A percentile compares a stretch with the other conserved stretches of the same genome.
phyloP scores from a whole-genome alignment of 2,329 filamentous ascomycete species.

The Epichloe sp. region DNA sequence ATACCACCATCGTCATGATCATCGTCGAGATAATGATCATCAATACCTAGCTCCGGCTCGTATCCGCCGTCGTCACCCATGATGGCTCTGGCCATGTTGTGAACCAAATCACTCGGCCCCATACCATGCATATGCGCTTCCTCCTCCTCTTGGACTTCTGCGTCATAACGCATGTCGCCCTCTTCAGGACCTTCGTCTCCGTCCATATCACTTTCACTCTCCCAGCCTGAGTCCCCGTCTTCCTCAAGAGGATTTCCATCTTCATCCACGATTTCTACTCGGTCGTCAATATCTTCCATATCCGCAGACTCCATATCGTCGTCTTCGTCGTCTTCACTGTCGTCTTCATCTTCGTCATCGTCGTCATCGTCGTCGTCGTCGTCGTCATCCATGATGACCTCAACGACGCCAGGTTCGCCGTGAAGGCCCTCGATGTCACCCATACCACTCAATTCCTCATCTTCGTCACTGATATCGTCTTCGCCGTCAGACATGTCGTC shows the following conservation, averaged over 20 bases:
- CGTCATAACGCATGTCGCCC: slow-evolving; percentile 42
- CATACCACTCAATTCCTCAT: slow-evolving; percentile 71
- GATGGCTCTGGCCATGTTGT: slow-evolving; percentile 43
- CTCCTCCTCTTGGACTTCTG: slow-evolving; percentile 40
- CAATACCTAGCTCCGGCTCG: slow-evolving; percentile 38
- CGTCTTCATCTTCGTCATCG: slow-evolving; percentile 44
- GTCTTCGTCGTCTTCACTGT: slow-evolving; percentile 43
- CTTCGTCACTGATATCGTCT: slow-evolving; percentile 80
- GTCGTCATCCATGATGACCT: slow-evolving; percentile 59
- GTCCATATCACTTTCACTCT: slow-evolving; percentile 45
- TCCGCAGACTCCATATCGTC: slow-evolving; percentile 31
- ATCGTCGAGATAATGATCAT: slow-evolving; percentile 41
- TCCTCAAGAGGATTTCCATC: slow-evolving; percentile 46
- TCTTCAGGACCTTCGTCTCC: slow-evolving; percentile 40
- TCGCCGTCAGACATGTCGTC: slow-evolving; percentile 73
- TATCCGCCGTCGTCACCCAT: slow-evolving; percentile 37
- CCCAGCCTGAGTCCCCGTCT: slow-evolving; percentile 47
- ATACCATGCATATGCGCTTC: slow-evolving; percentile 34
- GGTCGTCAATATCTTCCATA: slow-evolving; percentile 40
- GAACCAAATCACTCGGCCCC: slow-evolving; percentile 32
- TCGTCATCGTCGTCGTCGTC: slow-evolving; percentile 51
- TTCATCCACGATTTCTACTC: slow-evolving; percentile 49
- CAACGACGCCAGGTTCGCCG: slow-evolving; percentile 48
- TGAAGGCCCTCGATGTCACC: slow-evolving; percentile 69
- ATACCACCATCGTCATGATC: slow-evolving; percentile 47